Percentiles rank a stretch among this genome's conserved stretches.
Evolutionary conservation across 176 grass and related monocot species (phyloP).

Genomic region (Ampelocalamus luodianensis): DNA sequence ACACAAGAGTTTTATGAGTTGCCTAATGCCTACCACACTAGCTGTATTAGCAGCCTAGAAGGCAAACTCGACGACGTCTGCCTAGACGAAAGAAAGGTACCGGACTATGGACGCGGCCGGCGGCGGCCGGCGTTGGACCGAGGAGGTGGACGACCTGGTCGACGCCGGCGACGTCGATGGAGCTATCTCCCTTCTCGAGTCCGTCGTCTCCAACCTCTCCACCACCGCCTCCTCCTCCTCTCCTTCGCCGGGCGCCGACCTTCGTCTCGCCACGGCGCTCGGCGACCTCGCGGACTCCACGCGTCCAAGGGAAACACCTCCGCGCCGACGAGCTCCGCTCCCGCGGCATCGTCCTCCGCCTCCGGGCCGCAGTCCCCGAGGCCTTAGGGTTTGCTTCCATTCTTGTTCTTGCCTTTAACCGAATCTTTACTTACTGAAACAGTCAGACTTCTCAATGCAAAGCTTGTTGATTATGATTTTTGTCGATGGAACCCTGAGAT

Average conservation of each 20-base stretch:
- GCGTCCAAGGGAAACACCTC: constrained; percentile 64
- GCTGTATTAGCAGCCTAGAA: no score
- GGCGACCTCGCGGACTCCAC: constrained; percentile 73
- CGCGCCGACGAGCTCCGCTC: constrained; percentile 75
- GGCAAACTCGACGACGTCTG: no score
- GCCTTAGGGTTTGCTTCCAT: constrained; percentile 49
- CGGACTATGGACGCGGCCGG: not conserved
- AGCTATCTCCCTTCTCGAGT: constrained; percentile 76
- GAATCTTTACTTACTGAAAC: not conserved
- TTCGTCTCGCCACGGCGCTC: constrained; percentile 70
- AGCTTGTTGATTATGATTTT: not conserved
- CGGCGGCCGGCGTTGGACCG: constrained; percentile 59
- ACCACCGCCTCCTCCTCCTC: constrained; percentile 28
- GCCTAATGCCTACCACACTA: no score
- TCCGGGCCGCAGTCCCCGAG: constrained; percentile 35
- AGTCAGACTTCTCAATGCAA: not conserved
- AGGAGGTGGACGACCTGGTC: constrained; percentile 80
- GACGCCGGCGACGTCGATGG: constrained; percentile 67
- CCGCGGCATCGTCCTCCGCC: constrained; percentile 62
- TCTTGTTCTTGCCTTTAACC: not conserved
- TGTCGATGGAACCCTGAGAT: not conserved
- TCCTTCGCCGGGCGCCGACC: constrained; percentile 32
- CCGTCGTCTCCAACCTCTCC: constrained; percentile 51
- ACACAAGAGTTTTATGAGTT: no score
- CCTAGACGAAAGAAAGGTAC: no score